Evolutionary conservation across 495 filamentous ascomycete species (phyloP).

Genomic region (Xylaria intraflava): DNA sequence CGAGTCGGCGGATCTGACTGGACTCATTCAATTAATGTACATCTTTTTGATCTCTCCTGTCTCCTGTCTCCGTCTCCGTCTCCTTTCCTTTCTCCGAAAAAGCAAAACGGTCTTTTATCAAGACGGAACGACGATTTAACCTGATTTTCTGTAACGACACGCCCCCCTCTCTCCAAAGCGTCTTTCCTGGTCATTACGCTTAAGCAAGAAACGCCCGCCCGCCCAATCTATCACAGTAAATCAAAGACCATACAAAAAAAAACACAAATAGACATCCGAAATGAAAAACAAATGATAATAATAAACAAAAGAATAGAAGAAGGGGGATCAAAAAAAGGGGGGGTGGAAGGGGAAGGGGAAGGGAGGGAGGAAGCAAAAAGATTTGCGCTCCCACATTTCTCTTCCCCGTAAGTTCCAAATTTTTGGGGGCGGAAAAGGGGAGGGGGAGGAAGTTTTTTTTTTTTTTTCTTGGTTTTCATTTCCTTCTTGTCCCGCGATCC

Average conservation of each 20-base stretch:
- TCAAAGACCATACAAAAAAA: slow-evolving; percentile 41
- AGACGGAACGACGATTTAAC: not conserved
- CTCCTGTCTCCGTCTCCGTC: not conserved
- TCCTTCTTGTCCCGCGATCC: not conserved
- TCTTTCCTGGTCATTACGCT: slow-evolving; percentile 5
- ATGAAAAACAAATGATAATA: slow-evolving; percentile 1
- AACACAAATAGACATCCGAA: not conserved
- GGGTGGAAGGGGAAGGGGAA: not conserved
- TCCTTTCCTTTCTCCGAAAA: not conserved
- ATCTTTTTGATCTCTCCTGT: slow-evolving; percentile 13
- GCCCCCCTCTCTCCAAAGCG: not conserved
- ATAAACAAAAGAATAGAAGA: slow-evolving; percentile 7
- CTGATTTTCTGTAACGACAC: slow-evolving; percentile 1
- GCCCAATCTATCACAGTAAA: slow-evolving; percentile 28
- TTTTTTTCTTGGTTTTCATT: not conserved
- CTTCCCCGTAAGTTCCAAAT: too few species aligned
- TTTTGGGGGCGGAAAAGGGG: not conserved
- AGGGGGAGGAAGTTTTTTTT: slow-evolving; percentile 8
- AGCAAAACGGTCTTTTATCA: slow-evolving; percentile 3
- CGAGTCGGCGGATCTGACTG: not conserved
- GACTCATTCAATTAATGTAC: slow-evolving; percentile 5
- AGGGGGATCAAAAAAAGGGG: not conserved
- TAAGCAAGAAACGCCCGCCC: slow-evolving; percentile 34
- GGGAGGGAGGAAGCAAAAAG: slow-evolving; percentile 13
- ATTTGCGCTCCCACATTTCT: too few species aligned